Percentiles rank a stretch among this genome's conserved stretches.
Evolutionary conservation across 495 filamentous ascomycete genomes (phyloP).

Genomic region (Daldinia decipiens): DNA sequence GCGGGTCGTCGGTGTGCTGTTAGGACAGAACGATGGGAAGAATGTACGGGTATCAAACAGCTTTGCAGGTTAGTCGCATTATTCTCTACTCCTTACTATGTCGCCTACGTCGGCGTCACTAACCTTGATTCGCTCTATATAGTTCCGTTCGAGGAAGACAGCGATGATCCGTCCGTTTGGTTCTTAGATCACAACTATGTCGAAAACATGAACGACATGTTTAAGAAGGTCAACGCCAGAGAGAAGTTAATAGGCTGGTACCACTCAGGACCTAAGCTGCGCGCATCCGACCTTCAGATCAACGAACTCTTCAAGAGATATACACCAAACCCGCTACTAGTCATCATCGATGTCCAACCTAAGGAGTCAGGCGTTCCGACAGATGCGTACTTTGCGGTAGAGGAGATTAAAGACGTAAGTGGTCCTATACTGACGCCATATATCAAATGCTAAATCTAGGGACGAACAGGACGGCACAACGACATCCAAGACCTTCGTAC

Average conservation of each 20-base stretch:
- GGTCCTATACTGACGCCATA: neutral
- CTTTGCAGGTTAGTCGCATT: constrained; percentile 80
- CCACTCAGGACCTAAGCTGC: constrained; percentile 96
- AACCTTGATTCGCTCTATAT: constrained; percentile 29
- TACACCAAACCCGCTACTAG: constrained; percentile 92
- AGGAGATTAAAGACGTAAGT: constrained; percentile 99
- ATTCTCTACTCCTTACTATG: neutral
- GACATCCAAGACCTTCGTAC: constrained; percentile 96
- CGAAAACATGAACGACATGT: constrained; percentile 99
- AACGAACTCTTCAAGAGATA: constrained; percentile 99
- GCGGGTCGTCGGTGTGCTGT: constrained; percentile 93
- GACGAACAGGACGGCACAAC: constrained; percentile 90
- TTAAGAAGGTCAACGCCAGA: constrained; percentile 99
- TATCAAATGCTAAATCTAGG: constrained; percentile 35
- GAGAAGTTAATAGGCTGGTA: constrained; percentile 99
- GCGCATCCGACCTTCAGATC: constrained; percentile 97
- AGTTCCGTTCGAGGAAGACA: constrained; percentile 99
- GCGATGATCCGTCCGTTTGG: constrained; percentile 98
- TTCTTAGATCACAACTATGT: constrained; percentile 99
- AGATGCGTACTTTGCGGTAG: constrained; percentile 98
- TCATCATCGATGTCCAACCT: constrained; percentile 98
- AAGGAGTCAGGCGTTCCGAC: constrained; percentile 98
- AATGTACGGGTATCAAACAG: constrained; percentile 98
- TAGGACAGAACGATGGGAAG: constrained; percentile 94
- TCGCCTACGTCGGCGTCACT: constrained; percentile 19